These are phyloP conservation scores for Parachlorella kessleri DNA, from an alignment of 139 green algal genomes.

Conservation along the genomic window DNA sequence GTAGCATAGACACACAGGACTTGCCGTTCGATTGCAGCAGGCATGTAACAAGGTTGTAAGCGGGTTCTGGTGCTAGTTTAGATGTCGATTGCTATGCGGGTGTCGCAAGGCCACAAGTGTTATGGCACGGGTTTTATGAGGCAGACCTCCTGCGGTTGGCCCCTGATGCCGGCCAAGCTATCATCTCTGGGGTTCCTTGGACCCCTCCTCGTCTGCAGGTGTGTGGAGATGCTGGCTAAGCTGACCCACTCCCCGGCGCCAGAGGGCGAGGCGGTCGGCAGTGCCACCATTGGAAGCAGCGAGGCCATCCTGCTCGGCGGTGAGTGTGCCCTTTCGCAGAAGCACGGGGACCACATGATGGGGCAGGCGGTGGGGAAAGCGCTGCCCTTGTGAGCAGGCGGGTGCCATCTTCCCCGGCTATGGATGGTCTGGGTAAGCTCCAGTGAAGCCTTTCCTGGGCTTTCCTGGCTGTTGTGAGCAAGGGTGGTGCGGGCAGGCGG, in stretches of 20 bases:
- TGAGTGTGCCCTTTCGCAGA: no score
- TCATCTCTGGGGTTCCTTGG: no score
- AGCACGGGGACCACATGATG: no score
- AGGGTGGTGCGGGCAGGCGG: no score
- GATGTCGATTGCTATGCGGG: neutral
- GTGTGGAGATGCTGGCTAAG: conserved; percentile 57
- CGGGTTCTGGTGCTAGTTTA: neutral
- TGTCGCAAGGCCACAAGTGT: neutral
- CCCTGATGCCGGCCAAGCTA: neutral
- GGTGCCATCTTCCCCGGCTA: no score
- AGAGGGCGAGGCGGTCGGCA: conserved; percentile 33
- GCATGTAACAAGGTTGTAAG: neutral
- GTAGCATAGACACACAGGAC: no score
- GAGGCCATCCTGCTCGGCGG: conserved; percentile 75
- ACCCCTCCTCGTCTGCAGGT: conserved; percentile 23
- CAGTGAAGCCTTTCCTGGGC: no score
- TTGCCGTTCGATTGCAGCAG: neutral
- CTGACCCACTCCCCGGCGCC: conserved; percentile 48
- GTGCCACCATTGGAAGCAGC: conserved; percentile 57
- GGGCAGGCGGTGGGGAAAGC: no score
- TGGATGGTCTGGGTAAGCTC: no score
- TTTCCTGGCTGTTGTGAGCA: no score
- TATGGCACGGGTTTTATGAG: neutral
- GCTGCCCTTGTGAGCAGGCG: no score
- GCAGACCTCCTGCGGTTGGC: neutral